A percentile compares a stretch with the other conserved stretches of the same genome.
phyloP scores from a whole-genome alignment of 2,329 filamentous ascomycete species.

The Aspergillus vadensis region DNA sequence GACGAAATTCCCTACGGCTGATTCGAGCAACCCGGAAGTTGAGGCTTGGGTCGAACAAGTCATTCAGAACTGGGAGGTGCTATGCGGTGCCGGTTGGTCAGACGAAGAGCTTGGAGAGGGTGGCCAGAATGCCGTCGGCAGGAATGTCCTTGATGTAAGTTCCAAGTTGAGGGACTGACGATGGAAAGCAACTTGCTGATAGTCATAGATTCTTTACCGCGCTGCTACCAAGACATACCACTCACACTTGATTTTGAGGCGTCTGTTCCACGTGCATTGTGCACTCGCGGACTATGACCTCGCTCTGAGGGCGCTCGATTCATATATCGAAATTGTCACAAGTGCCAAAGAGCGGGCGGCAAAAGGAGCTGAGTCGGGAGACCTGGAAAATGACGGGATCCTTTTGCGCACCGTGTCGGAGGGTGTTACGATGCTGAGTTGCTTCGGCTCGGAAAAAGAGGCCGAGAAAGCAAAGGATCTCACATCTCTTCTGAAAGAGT shows the following conservation, averaged over 20 bases:
- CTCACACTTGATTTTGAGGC: conserved; percentile 82
- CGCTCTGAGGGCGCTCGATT: conserved; percentile 86
- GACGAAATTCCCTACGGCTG: conserved; percentile 80
- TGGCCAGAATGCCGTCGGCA: conserved; percentile 73
- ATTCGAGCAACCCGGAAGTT: conserved; percentile 74
- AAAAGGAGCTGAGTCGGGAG: conserved; percentile 64
- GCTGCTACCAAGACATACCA: conserved; percentile 93
- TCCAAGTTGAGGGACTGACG: not conserved
- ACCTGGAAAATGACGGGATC: conserved; percentile 77
- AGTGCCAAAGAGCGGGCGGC: conserved; percentile 81
- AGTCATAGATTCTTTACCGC: conserved; percentile 72
- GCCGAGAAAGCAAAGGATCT: conserved; percentile 78
- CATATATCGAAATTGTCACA: conserved; percentile 85
- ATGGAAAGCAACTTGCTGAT: conserved; percentile 17
- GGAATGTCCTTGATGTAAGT: conserved; percentile 70
- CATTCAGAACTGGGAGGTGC: conserved; percentile 79
- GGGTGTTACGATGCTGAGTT: conserved; percentile 77
- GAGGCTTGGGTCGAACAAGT: conserved; percentile 79
- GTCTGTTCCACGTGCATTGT: conserved; percentile 85
- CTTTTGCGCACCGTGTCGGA: conserved; percentile 78
- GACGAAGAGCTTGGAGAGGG: conserved; percentile 80
- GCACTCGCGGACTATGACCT: conserved; percentile 89
- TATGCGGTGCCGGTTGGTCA: conserved; percentile 78
- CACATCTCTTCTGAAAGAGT: conserved; percentile 70
- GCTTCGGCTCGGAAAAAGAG: conserved; percentile 73